Percentiles rank a stretch among this genome's conserved stretches.
These are phyloP conservation scores for Aspergillus pseudoviridinutans DNA, from an alignment of 2,329 filamentous ascomycete genomes.

Conservation along the genomic window DNA sequence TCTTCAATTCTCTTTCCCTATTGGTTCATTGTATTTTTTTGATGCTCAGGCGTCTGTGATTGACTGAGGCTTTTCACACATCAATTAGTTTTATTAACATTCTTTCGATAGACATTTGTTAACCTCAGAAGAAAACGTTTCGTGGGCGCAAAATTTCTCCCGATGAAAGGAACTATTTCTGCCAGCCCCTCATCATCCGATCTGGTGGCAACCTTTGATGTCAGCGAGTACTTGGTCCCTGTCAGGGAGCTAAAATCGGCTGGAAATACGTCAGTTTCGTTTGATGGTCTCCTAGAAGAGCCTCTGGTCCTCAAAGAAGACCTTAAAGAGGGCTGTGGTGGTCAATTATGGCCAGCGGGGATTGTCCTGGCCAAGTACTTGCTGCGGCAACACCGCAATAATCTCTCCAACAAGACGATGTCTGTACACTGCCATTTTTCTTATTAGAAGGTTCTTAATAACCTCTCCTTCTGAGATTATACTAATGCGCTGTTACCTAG, in stretches of 20 bases:
- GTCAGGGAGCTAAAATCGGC: slow-evolving; percentile 51
- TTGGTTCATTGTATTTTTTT: background rate
- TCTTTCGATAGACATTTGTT: background rate
- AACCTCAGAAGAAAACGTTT: background rate
- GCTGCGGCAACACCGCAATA: slow-evolving; percentile 65
- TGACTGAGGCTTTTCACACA: background rate
- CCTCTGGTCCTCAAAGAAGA: slow-evolving; percentile 80
- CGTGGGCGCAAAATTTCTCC: background rate
- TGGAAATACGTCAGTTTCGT: slow-evolving; percentile 53
- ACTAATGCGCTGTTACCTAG: slow-evolving; percentile 43
- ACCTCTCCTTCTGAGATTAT: background rate
- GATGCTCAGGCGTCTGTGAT: background rate
- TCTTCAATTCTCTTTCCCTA: background rate
- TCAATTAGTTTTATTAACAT: background rate
- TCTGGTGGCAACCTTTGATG: slow-evolving; percentile 31
- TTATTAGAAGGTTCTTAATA: background rate
- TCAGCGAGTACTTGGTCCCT: slow-evolving; percentile 56
- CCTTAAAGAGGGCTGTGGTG: slow-evolving; percentile 81
- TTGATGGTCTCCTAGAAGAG: slow-evolving; percentile 68
- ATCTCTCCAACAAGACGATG: slow-evolving; percentile 67
- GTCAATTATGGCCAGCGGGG: slow-evolving; percentile 90
- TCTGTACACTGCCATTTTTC: slow-evolving; percentile 45
- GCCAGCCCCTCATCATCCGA: slow-evolving; percentile 14
- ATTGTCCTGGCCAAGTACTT: slow-evolving; percentile 85
- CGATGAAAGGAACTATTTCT: slow-evolving; percentile 8